Base-by-base conservation (phyloP, 129 eudicot species). In the Dittrichia graveolens region DNA sequence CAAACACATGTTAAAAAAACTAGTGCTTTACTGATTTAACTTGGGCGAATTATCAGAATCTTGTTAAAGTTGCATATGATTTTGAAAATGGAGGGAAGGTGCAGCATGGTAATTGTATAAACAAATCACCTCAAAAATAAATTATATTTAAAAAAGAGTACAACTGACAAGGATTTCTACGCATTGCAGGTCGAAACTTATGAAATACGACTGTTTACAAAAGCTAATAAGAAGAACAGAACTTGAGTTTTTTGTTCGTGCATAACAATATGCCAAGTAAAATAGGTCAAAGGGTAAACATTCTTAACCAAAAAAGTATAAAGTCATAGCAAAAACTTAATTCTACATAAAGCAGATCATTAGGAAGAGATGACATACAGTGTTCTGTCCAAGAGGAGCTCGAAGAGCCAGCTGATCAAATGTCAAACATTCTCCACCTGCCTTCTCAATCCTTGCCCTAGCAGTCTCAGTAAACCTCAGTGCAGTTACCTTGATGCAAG, bases 301-400 rank as follows among this genome's bases (percentile, higher is more conserved):
- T 7, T 44, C 9, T 69, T 37, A 4, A 39, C 6, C 1, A 69
- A 10, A 47, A 3, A 16, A 10, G 18, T 10, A 47, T n/a, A 12
- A 5, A 24, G 13, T n/a, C 10, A 37, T 8, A 43, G 15, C 11
- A 49, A 0, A 48, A 4, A 37, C 0, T 40, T 3, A 19, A 4
- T 4, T 55, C 15, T 42, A 43, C 4, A 69, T 1, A 45, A 77
- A 34, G 13, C 0, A 31, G 7, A 69, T 24, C n/a, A 61, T 13
- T 3, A 47, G 11, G 19, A 48, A 16, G 16, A 54, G 31, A 19
- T 8, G 2, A 16, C 75, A 66, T 74, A 79, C 83, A 0, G 83
- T 79, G 75, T 79, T 79, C 71, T 79, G 83, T 60, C 83, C 83
- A 58, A 79, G 75, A 42, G 79, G 83, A 66, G 79, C 79, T 6